Percentiles rank a stretch among this genome's conserved stretches.
phyloP scores from a whole-genome alignment of 2,329 filamentous ascomycete species.

The Beauveria caledonica region DNA sequence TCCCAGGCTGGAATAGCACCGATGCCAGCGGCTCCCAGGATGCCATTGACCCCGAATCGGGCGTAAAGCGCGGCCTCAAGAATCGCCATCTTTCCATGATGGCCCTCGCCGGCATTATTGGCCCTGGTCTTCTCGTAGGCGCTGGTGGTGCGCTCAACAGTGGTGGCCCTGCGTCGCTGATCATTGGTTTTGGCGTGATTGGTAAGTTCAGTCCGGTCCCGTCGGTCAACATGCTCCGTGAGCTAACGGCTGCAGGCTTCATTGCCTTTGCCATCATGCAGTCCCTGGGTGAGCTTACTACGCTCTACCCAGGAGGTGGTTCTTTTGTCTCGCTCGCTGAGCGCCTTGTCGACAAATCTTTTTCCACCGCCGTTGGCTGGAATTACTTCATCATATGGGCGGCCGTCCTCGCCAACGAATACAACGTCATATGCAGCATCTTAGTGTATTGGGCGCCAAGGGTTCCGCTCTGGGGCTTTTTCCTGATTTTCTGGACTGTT shows the following conservation, averaged over 20 bases:
- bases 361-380: slow-evolving; percentile 62
- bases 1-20: slow-evolving; percentile 9
- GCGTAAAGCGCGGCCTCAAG: slow-evolving; percentile 62
- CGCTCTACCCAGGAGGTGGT: slow-evolving; percentile 62
- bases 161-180: slow-evolving; percentile 61
- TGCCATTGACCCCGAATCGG: slow-evolving; percentile 45
- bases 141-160: slow-evolving; percentile 59
- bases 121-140: slow-evolving; percentile 64
- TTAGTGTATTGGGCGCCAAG: slow-evolving; percentile 57
- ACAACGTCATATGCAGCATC: slow-evolving; percentile 60
- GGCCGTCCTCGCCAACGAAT: slow-evolving; percentile 60
- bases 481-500: slow-evolving; percentile 65
- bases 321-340: slow-evolving; percentile 64
- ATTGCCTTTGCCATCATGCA: slow-evolving; percentile 64
- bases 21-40: background rate
- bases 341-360: slow-evolving; percentile 62
- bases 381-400: slow-evolving; percentile 65
- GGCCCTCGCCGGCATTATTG: slow-evolving; percentile 54
- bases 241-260: slow-evolving; percentile 30
- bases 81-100: slow-evolving; percentile 61
- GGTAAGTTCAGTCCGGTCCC: slow-evolving; percentile 26
- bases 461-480: slow-evolving; percentile 58
- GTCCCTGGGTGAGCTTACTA: slow-evolving; percentile 66
- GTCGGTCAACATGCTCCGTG: background rate
- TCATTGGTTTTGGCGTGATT: slow-evolving; percentile 67